phyloP scores from a whole-genome alignment of 371 early-diverging fungal genomes.

The Amoeboaphelidium protococcarum region DNA sequence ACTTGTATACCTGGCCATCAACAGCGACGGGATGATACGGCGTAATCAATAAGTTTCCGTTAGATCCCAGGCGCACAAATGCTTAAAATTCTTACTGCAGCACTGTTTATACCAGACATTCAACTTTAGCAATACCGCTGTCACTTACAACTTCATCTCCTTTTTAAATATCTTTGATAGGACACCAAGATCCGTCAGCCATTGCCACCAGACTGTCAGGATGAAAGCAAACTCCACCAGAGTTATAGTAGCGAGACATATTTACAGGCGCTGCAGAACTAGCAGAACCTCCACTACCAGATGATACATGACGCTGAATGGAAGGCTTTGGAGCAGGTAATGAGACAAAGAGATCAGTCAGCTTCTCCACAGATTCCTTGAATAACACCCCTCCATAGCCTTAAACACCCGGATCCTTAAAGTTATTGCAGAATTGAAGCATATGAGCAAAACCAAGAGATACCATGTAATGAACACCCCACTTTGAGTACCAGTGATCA shows the following conservation, averaged over 20 bases:
- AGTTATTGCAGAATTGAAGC: slow-evolving; percentile 11
- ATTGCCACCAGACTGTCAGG: slow-evolving; percentile 2
- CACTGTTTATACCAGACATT: slow-evolving; percentile 4
- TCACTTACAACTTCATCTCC: slow-evolving; percentile 2
- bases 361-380: slow-evolving; percentile 3
- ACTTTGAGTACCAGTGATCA: slow-evolving; percentile 5
- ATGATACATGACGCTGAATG: neutral
- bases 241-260: slow-evolving; percentile 1
- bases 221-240: slow-evolving; percentile 4
- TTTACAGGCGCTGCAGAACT: neutral
- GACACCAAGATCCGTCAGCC: slow-evolving; percentile 2
- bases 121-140: slow-evolving; percentile 1
- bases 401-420: slow-evolving; percentile 15
- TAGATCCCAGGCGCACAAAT: neutral
- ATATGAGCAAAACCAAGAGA: slow-evolving; percentile 8
- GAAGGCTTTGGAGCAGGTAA: slow-evolving; percentile 9
- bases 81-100: neutral
- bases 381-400: slow-evolving; percentile 5
- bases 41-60: slow-evolving; percentile 6
- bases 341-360: slow-evolving; percentile 7
- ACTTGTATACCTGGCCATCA: slow-evolving; percentile 3
- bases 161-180: slow-evolving; percentile 4
- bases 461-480: slow-evolving; percentile 12
- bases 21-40: slow-evolving; percentile 4
- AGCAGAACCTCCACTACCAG: neutral